These are phyloP conservation scores for Diplodia intermedia DNA, from an alignment of 2,329 filamentous ascomycete species.

Conservation along the genomic window DNA sequence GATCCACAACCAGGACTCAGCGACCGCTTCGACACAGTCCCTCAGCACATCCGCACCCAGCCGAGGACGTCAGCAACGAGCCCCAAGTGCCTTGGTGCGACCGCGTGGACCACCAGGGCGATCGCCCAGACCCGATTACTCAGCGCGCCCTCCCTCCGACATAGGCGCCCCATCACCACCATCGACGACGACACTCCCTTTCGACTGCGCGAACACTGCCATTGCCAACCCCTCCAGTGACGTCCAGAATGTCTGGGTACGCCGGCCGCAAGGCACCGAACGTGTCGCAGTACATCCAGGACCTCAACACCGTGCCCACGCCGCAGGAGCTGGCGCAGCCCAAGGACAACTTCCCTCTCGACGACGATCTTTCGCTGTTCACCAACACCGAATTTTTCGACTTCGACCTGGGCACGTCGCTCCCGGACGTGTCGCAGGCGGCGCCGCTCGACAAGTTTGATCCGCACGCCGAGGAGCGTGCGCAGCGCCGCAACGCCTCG, in stretches of 20 bases:
- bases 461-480: constrained; percentile 39
- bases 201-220: constrained; percentile 20
- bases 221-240: constrained; percentile 15
- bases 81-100: background rate
- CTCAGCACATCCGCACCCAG: background rate
- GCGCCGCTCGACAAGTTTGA: constrained; percentile 41
- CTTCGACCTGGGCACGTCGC: constrained; percentile 62
- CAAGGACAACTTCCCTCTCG: constrained; percentile 49
- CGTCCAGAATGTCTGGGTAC: constrained; percentile 75
- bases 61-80: constrained; percentile 5
- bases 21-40: constrained; percentile 7
- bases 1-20: constrained; percentile 1
- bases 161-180: constrained; percentile 17
- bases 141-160: constrained; percentile 28
- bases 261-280: constrained; percentile 81
- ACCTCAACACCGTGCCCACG: constrained; percentile 74
- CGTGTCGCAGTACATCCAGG: constrained; percentile 87
- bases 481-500: constrained; percentile 34
- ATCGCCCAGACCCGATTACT: constrained; percentile 30
- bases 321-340: constrained; percentile 39
- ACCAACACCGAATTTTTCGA: constrained; percentile 67
- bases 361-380: constrained; percentile 61
- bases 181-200: constrained; percentile 27
- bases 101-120: constrained; percentile 1
- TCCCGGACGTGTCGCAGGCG: constrained; percentile 34